Evolutionary conservation across 75 land plant genomes (phyloP), one percentile per base, ranked within the genome.

Genomic region (Pinus tabuliformis): DNA sequence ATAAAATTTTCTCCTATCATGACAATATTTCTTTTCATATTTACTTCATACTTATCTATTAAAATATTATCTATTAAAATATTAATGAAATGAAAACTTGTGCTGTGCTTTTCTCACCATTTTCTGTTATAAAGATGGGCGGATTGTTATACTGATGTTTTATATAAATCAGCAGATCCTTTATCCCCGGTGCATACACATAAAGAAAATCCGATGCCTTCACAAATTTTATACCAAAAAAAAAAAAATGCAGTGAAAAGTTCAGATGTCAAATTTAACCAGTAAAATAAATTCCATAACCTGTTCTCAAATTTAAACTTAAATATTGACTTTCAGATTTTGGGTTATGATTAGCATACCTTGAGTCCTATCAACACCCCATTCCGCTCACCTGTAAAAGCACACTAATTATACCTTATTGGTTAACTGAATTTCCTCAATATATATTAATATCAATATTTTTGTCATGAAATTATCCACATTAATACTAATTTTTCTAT

Each of bases 41-140:
- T 36, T 58, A 58, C 1, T 2, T 58, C 15, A 1, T 18, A 15
- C 20, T 14, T 58, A 58, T 58, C 1, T 5, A 15, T 12, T 3
- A 5, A n/a, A 59, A 59, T 18, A 1, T 15, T 59, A 59, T 59
- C n/a, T 8, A 17, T 15, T 18, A 5, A n/a, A 59, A 59, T 3
- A 59, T 18, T 18, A 18, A 59, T n/a, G 61, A 18, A 59, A 18
- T 17, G 6, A 59, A 59, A 45, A 45, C 49, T 6, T 45, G 49
- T 6, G 6, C 6, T 6, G 7, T 45, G 49, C 6, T 45, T 45
- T 45, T 45, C 49, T 6, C 6, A 81, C 92, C 92, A 73, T 85
- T 88, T 66, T 90, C 88, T 12, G 88, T 83, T 12, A 90, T 81
- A 62, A 73, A 79, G 14, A 88, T 79, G 6, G 60, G 57, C 56